A percentile compares a stretch with the other conserved stretches of the same genome.
Evolutionary conservation across 805 yeast species (phyloP).

Genomic region (Suhomyces faveliae): DNA sequence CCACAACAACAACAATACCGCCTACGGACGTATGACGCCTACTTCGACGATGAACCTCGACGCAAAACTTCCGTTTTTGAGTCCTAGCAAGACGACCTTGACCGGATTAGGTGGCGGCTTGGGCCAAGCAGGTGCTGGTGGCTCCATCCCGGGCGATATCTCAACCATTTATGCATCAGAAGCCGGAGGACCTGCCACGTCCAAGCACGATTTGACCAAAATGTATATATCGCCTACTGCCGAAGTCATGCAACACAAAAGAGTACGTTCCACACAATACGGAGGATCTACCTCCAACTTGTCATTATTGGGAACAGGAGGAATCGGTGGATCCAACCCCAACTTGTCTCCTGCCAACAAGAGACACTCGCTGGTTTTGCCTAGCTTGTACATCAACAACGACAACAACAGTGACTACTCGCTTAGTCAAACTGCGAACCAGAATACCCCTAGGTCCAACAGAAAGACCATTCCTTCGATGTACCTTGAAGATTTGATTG

Average conservation of each 20-base stretch:
- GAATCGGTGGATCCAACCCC: slow-evolving; percentile 17
- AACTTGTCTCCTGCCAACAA: slow-evolving; percentile 24
- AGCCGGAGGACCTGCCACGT: slow-evolving; percentile 23
- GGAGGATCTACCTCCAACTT: slow-evolving; percentile 15
- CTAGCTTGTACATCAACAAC: slow-evolving; percentile 40
- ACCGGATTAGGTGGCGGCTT: slow-evolving; percentile 16
- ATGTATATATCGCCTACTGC: slow-evolving; percentile 81
- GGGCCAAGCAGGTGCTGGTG: slow-evolving; percentile 10
- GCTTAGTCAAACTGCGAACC: slow-evolving; percentile 3
- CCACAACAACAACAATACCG: slow-evolving; percentile 28
- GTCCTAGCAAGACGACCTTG: slow-evolving; percentile 21
- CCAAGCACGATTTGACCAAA: slow-evolving; percentile 42
- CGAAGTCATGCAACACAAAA: slow-evolving; percentile 58
- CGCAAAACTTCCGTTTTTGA: slow-evolving; percentile 36
- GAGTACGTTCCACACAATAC: slow-evolving; percentile 25
- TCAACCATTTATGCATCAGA: slow-evolving; percentile 36
- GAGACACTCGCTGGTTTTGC: slow-evolving; percentile 31
- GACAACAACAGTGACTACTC: slow-evolving; percentile 35
- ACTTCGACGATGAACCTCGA: slow-evolving; percentile 22
- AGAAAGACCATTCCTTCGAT: slow-evolving; percentile 46
- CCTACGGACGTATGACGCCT: slow-evolving; percentile 28
- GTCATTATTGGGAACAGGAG: slow-evolving; percentile 15
- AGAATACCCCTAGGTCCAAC: slow-evolving; percentile 14
- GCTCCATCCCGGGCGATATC: slow-evolving; percentile 29
- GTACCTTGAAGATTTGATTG: slow-evolving; percentile 52